Percentiles rank a stretch among this genome's conserved stretches.
Evolutionary conservation across 225 moss, liverwort and hornwort genomes (phyloP).

Genomic region (Anthoceros angustus): DNA sequence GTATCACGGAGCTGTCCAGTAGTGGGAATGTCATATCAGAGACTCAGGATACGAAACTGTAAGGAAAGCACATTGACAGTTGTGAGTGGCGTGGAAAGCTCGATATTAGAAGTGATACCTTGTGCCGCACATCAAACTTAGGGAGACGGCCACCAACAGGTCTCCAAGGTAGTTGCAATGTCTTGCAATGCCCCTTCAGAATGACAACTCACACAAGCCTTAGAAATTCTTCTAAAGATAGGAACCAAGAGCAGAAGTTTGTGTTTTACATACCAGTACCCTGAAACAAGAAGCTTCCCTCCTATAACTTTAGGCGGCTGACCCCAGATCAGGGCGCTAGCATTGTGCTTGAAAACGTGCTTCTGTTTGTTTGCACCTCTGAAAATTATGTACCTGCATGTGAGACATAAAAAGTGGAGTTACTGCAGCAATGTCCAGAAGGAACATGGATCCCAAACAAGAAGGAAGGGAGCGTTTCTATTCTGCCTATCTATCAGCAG

Average conservation of each 20-base stretch:
- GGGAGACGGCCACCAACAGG: constrained; percentile 76
- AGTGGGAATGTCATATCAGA: background rate
- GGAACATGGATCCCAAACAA: background rate
- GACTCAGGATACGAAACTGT: background rate
- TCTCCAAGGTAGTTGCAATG: constrained; percentile 98
- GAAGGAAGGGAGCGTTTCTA: background rate
- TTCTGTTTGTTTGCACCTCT: constrained; percentile 94
- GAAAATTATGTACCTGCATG: constrained; percentile 55
- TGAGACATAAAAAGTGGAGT: constrained; percentile 9
- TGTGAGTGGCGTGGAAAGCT: background rate
- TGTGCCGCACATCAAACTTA: constrained; percentile 79
- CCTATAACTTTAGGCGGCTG: constrained; percentile 54
- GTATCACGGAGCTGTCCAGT: constrained; percentile 51
- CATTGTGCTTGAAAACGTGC: constrained; percentile 75
- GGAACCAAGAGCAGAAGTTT: background rate
- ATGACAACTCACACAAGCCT: background rate
- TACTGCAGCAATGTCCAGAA: background rate
- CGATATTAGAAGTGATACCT: constrained; percentile 19
- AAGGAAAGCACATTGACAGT: background rate
- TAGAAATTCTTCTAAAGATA: background rate
- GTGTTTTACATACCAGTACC: constrained; percentile 52
- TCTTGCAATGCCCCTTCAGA: constrained; percentile 75
- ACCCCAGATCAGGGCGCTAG: constrained; percentile 77
- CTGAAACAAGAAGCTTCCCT: constrained; percentile 69
- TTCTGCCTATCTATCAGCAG: background rate